phyloP scores from a whole-genome alignment of 2,329 filamentous ascomycete species.

The Zalaria obscura region DNA sequence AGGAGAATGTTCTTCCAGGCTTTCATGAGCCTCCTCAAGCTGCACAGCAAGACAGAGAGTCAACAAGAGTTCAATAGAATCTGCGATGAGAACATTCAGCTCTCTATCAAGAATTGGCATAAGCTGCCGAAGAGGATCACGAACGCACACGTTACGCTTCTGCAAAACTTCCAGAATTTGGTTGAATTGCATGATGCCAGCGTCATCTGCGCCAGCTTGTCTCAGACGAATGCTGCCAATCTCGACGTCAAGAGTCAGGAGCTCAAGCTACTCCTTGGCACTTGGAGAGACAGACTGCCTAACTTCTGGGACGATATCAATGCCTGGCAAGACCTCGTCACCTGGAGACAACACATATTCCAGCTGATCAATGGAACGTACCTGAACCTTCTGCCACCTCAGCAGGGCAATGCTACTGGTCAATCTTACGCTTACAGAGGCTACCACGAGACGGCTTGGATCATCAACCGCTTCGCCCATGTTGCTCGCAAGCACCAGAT shows the following conservation, averaged over 20 bases:
- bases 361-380: constrained; percentile 93
- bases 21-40: constrained; percentile 91
- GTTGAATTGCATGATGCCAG: constrained; percentile 96
- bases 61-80: constrained; percentile 72
- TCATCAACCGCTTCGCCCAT: constrained; percentile 97
- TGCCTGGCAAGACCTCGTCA: constrained; percentile 98
- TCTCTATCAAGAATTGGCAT: constrained; percentile 97
- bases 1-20: constrained; percentile 93
- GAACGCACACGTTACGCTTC: constrained; percentile 82
- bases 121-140: constrained; percentile 90
- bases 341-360: constrained; percentile 98
- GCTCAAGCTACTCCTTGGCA: constrained; percentile 81
- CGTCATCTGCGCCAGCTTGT: constrained; percentile 84
- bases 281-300: constrained; percentile 87
- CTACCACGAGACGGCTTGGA: constrained; percentile 98
- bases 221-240: constrained; percentile 69
- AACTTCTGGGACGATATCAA: constrained; percentile 99
- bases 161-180: constrained; percentile 96
- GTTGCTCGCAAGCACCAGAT: constrained; percentile 94
- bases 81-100: constrained; percentile 92
- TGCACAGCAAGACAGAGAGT: constrained; percentile 77
- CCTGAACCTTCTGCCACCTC: constrained; percentile 65
- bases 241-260: constrained; percentile 91
- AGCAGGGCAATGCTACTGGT: constrained; percentile 62
- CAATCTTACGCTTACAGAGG: constrained; percentile 94